Conservation (phyloP, 352 stramenopile species). For the Phytophthora hibernalis region DNA sequence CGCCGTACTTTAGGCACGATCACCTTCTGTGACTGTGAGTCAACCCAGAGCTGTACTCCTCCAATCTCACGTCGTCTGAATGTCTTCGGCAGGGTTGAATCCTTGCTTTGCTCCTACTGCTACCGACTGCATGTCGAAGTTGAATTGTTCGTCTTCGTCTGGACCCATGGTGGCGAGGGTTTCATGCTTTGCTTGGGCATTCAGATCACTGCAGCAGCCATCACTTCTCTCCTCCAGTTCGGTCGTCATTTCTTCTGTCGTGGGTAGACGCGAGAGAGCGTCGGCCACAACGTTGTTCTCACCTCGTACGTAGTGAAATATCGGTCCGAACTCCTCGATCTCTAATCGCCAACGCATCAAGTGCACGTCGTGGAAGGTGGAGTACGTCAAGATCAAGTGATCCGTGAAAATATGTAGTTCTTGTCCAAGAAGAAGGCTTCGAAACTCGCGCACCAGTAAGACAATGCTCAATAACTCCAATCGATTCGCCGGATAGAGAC, state of each 20-base stretch:
- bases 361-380: constrained; percentile 11
- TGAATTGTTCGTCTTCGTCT: too few species aligned
- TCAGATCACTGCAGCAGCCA: too few species aligned
- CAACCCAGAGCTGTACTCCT: too few species aligned
- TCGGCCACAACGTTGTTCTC: constrained; percentile 1
- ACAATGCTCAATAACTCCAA: constrained; percentile 7
- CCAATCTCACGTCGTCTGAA: too few species aligned
- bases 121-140: too few species aligned
- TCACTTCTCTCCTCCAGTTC: constrained; percentile 5
- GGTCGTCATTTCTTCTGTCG: too few species aligned
- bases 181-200: too few species aligned
- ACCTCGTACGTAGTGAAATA: neutral
- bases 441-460: neutral
- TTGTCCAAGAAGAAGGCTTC: neutral
- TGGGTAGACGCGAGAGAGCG: neutral
- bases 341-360: constrained; percentile 9
- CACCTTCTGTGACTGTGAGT: too few species aligned
- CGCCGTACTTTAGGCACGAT: too few species aligned
- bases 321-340: constrained; percentile 10
- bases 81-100: too few species aligned
- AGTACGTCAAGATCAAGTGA: constrained; percentile 14
- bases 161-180: too few species aligned
- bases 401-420: constrained; percentile 8
- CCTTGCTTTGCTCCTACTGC: too few species aligned
- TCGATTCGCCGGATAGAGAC: neutral